Evolutionary conservation across 441 rosid species (phyloP).

Genomic region (Theobroma grandiflorum): DNA sequence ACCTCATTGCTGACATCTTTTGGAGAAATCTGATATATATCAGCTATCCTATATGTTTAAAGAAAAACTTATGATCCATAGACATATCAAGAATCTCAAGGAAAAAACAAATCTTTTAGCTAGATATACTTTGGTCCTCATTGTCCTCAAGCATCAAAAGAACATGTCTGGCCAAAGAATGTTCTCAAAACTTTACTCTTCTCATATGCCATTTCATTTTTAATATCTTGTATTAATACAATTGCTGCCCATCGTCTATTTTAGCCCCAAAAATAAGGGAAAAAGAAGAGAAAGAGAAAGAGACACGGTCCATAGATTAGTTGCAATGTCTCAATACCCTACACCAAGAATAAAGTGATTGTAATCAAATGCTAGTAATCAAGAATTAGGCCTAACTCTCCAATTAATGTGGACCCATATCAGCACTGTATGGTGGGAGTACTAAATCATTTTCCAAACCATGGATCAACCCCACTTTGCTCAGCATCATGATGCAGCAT

Average conservation of each 20-base stretch:
- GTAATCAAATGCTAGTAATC: not conserved
- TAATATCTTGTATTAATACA: not conserved
- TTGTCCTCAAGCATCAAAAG: not conserved
- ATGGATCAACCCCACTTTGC: slow-evolving; percentile 30
- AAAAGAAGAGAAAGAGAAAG: not conserved
- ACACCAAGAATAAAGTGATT: slow-evolving; percentile 10
- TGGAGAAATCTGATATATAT: too few relatives aligned
- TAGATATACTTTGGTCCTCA: not conserved
- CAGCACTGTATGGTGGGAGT: slow-evolving; percentile 6
- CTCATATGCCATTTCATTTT: not conserved
- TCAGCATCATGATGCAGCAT: slow-evolving; percentile 24
- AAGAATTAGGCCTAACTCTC: slow-evolving; percentile 16
- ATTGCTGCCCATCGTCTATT: not conserved
- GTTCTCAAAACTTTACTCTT: not conserved
- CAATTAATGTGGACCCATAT: slow-evolving; percentile 27
- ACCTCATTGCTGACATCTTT: not conserved
- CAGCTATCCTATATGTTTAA: not conserved
- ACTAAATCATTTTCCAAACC: slow-evolving; percentile 8
- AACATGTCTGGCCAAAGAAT: not conserved
- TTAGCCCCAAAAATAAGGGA: slow-evolving; percentile 11
- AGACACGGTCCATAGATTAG: slow-evolving; percentile 25
- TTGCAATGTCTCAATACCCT: slow-evolving; percentile 29
- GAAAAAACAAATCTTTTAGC: not conserved
- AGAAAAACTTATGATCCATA: not conserved
- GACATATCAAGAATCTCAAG: not conserved